Evolutionary conservation across 306 rosid species (phyloP).

Genomic region (Acacia melanoxylon): DNA sequence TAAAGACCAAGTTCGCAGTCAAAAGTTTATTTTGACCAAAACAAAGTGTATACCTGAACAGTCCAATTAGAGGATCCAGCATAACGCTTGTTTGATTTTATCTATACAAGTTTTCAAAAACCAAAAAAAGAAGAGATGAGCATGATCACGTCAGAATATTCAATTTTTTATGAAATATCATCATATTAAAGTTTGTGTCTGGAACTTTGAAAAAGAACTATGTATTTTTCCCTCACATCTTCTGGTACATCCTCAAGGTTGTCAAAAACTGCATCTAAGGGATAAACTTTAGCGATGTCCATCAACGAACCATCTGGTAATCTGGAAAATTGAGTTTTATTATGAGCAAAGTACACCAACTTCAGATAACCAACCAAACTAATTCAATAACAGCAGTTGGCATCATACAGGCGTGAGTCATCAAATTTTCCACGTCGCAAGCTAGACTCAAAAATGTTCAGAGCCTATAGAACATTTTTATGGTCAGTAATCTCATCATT

Average conservation of each 20-base stretch:
- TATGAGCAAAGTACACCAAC: conserved; percentile 26
- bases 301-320: conserved; percentile 90
- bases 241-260: conserved; percentile 90
- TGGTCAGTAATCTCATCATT: conserved; percentile 29
- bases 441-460: conserved; percentile 96
- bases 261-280: conserved; percentile 95
- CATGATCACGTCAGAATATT: conserved; percentile 35
- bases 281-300: conserved; percentile 91
- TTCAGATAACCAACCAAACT: conserved; percentile 15
- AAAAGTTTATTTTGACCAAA: conserved; percentile 16
- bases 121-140: not conserved
- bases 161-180: not conserved
- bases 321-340: conserved; percentile 47
- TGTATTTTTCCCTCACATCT: conserved; percentile 62
- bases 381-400: conserved; percentile 23
- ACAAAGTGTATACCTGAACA: conserved; percentile 55
- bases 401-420: conserved; percentile 75
- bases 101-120: conserved; percentile 44
- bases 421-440: conserved; percentile 92
- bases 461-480: conserved; percentile 50
- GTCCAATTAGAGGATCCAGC: conserved; percentile 81
- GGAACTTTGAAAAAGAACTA: conserved; percentile 21
- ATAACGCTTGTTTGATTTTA: conserved; percentile 88
- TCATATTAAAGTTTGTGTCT: not conserved
- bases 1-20: not conserved